Conservation (phyloP, 176 grass and related monocot species). For the Puccinellia tenuiflora region DNA sequence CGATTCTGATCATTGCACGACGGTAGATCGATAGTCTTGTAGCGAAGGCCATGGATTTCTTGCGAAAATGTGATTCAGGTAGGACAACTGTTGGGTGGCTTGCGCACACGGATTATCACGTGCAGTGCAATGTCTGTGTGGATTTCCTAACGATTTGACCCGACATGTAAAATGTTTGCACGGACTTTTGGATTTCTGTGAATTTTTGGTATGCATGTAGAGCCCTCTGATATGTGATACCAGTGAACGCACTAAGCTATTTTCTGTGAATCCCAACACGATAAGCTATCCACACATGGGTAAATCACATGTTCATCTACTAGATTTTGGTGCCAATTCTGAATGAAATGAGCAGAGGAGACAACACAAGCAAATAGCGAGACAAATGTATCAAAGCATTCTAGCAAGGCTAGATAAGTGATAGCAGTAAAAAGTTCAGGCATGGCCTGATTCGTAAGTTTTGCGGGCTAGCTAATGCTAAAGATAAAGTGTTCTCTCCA, state of each 20-base stretch:
- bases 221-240: not conserved
- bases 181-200: not conserved
- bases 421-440: not conserved
- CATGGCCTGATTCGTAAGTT: not conserved
- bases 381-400: not conserved
- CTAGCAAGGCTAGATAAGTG: constrained; percentile 15
- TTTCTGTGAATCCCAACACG: not conserved
- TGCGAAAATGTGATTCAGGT: not conserved
- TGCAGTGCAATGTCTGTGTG: not conserved
- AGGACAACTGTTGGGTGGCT: not conserved
- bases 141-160: not conserved
- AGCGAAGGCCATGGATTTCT: not conserved
- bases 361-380: not conserved
- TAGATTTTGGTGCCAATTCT: not conserved
- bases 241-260: not conserved
- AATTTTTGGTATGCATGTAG: not conserved
- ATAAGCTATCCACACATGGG: not conserved
- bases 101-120: not conserved
- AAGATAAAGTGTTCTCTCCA: constrained; percentile 19
- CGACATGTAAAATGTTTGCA: not conserved
- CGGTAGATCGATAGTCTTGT: not conserved
- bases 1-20: not conserved
- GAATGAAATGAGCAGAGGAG: not conserved
- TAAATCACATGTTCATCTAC: not conserved
- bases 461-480: constrained; percentile 15